phyloP scores from a whole-genome alignment of 1,284 basidiomycete genomes.

The Coriolopsis trogii region DNA sequence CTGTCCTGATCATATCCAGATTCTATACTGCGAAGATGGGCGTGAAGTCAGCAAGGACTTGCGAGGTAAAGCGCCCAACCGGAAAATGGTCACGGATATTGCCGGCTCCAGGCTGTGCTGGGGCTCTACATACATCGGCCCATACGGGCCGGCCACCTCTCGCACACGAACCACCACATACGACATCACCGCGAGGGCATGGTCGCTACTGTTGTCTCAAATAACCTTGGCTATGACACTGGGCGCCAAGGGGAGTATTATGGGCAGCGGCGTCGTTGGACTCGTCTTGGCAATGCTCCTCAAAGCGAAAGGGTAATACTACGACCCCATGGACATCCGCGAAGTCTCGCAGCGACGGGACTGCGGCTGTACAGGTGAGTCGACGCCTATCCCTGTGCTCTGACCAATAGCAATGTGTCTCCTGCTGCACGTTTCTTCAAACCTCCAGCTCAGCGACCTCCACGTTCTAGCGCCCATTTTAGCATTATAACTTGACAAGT shows the following conservation, averaged over 20 bases:
- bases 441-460: conserved; percentile 45
- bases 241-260: conserved; percentile 43
- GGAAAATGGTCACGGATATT: no score
- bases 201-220: no score
- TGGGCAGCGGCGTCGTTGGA: conserved; percentile 47
- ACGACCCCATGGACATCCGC: conserved; percentile 44
- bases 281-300: conserved; percentile 47
- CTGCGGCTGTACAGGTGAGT: conserved; percentile 42
- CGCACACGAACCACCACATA: no score
- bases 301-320: conserved; percentile 46
- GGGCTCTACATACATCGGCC: no score
- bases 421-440: conserved; percentile 33
- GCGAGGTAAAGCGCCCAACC: no score
- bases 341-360: conserved; percentile 34
- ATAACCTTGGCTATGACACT: no score
- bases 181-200: no score
- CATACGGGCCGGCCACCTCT: no score
- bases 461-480: conserved; percentile 43
- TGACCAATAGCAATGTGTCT: background rate
- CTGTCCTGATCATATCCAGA: no score
- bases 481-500: conserved; percentile 37
- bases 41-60: no score
- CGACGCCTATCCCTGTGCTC: background rate
- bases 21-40: no score
- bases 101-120: no score